phyloP scores from a whole-genome alignment of 106 monocot species.

The Ottelia alismoides region DNA sequence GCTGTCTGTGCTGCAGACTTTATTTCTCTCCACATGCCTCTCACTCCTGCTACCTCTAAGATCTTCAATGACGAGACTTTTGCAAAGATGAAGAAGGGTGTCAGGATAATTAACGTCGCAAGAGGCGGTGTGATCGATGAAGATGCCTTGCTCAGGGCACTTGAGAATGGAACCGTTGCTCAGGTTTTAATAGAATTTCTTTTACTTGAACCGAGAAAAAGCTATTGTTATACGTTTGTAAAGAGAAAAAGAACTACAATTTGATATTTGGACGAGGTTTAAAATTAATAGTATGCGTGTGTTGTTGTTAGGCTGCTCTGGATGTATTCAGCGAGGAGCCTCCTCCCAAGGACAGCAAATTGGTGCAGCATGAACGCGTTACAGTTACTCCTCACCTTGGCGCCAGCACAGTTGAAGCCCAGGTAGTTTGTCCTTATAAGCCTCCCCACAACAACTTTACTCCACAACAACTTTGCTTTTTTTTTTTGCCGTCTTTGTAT shows the following conservation, averaged over 20 bases:
- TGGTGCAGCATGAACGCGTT: slow-evolving; percentile 78
- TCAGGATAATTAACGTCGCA: slow-evolving; percentile 77
- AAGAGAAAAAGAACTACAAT: no score
- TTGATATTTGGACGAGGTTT: no score
- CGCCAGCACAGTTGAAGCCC: slow-evolving; percentile 75
- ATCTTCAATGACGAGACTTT: slow-evolving; percentile 75
- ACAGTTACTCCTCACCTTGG: slow-evolving; percentile 81
- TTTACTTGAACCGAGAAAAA: no score
- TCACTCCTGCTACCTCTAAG: slow-evolving; percentile 64
- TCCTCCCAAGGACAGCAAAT: slow-evolving; percentile 44
- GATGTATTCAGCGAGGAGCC: slow-evolving; percentile 87
- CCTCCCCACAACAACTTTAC: no score
- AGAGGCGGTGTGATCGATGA: slow-evolving; percentile 94
- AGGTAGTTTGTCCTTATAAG: no score
- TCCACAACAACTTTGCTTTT: no score
- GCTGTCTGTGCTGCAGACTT: slow-evolving; percentile 71
- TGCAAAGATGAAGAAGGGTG: slow-evolving; percentile 66
- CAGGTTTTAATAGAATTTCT: no score
- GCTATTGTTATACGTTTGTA: no score
- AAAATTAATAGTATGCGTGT: no score
- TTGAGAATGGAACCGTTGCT: slow-evolving; percentile 74
- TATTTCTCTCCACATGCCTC: slow-evolving; percentile 87
- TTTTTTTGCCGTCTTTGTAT: no score
- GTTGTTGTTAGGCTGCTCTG: slow-evolving; percentile 95
- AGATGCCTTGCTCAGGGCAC: slow-evolving; percentile 73